These are phyloP conservation scores for Colletotrichum tropicicola DNA, from an alignment of 2,329 filamentous ascomycete species.

Conservation along the genomic window DNA sequence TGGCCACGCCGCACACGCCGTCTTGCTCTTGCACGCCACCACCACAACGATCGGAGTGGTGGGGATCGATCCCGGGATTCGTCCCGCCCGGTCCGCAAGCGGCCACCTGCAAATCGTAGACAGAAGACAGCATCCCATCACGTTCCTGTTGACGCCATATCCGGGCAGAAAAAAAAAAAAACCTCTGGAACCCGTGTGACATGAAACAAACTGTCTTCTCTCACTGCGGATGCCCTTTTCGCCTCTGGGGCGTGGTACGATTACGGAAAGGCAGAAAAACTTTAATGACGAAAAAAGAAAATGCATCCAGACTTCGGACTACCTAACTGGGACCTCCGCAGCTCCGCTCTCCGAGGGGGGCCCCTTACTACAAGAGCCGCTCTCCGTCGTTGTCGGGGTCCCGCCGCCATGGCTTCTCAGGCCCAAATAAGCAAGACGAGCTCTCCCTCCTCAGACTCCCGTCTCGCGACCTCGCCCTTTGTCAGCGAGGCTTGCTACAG, in stretches of 20 bases:
- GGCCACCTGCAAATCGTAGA: slow-evolving; percentile 16
- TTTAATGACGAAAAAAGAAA: neutral
- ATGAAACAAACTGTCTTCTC: slow-evolving; percentile 24
- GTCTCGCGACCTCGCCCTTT: neutral
- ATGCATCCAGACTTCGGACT: neutral
- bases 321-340: neutral
- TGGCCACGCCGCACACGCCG: neutral
- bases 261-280: neutral
- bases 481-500: neutral
- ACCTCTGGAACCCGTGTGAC: neutral
- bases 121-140: slow-evolving; percentile 7
- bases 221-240: neutral
- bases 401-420: too few relatives aligned
- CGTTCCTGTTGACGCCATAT: neutral
- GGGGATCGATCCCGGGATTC: slow-evolving; percentile 22
- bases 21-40: slow-evolving; percentile 2
- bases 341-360: neutral
- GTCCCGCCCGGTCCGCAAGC: slow-evolving; percentile 17
- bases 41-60: slow-evolving; percentile 7
- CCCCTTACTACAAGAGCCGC: neutral
- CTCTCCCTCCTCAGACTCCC: neutral
- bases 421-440: too few relatives aligned
- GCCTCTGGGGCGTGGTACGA: neutral
- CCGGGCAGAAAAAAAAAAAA: neutral
- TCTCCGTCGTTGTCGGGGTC: neutral